Base-by-base conservation (phyloP, 306 rosid genomes). In the Neltuma alba region DNA sequence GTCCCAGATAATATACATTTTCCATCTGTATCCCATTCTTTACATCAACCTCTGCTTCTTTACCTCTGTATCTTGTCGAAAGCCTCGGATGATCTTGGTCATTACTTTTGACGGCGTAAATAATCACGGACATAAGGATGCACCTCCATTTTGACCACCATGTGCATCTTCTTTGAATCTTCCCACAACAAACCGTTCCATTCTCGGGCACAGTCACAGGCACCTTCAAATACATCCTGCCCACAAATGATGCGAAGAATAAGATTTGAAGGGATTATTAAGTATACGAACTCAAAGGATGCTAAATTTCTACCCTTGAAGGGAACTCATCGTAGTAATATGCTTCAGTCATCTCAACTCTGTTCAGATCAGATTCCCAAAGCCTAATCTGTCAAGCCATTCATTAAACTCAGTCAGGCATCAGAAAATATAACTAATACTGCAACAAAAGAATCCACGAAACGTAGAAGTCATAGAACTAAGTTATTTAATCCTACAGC, bases 131-230 rank as follows among this genome's bases (percentile, higher is more conserved):
- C 91, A 21, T 92, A 71, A 1, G 79, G 60, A 75, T 92, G 97
- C 45, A 88, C 89, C 81, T 93, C 98, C 0, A 88, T 81, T 85
- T 86, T 91, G 80, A 93, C 98, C 48, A 93, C 88, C 85, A 95
- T 81, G 63, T 89, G 93, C 98, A 93, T 86, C 83, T 83, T 89
- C 85, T 91, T 95, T 41, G 91, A 84, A 80, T 94, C 90, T 86
- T 95, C 99, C 99, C 99, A 95, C 57, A 93, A 76, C 79, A 95
- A 84, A 52, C 96, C 99, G 52, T 86, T 85, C 91, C 94, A 90
- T 57, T 91, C 94, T 65, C 98, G 86, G 25, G 98, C 97, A 34
- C 83, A 85, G 89, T 95, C 99, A 74, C 92, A 90, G 48, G 99
- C 93, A 74, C 84, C 94, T 83, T 95, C 99, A 40, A 86, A 91